Evolutionary conservation across 345 rosid genomes (phyloP).

Genomic region (Brassica nigra): DNA sequence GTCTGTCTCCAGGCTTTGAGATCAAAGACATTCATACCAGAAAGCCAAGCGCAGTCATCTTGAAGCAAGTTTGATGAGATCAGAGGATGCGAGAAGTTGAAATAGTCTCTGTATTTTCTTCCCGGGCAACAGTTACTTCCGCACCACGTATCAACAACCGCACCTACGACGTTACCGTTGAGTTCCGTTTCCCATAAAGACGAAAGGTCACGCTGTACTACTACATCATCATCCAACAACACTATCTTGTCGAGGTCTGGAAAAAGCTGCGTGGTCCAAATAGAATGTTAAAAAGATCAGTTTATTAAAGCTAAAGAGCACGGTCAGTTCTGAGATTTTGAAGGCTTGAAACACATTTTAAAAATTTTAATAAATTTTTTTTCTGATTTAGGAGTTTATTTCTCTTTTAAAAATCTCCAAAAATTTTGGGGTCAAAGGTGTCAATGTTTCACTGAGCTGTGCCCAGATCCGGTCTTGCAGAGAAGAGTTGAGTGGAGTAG

Average conservation of each 20-base stretch:
- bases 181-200: constrained; percentile 79
- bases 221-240: constrained; percentile 91
- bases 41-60: constrained; percentile 79
- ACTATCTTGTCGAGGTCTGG: constrained; percentile 89
- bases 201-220: constrained; percentile 81
- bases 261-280: constrained; percentile 68
- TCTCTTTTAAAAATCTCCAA: too few species aligned
- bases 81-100: constrained; percentile 78
- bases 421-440: too few species aligned
- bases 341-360: too few species aligned
- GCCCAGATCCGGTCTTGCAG: too few species aligned
- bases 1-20: constrained; percentile 83
- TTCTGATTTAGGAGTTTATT: too few species aligned
- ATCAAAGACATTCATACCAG: constrained; percentile 85
- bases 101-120: constrained; percentile 71
- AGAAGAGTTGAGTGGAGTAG: not conserved
- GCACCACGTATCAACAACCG: constrained; percentile 71
- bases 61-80: constrained; percentile 60
- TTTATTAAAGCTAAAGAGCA: not conserved
- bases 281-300: constrained; percentile 42
- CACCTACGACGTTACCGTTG: constrained; percentile 73
- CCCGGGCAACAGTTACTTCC: constrained; percentile 84
- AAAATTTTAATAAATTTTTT: too few species aligned
- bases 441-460: too few species aligned
- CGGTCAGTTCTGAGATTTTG: too few species aligned